phyloP scores from a whole-genome alignment of 306 rosid species.

The Trifolium pratense region DNA sequence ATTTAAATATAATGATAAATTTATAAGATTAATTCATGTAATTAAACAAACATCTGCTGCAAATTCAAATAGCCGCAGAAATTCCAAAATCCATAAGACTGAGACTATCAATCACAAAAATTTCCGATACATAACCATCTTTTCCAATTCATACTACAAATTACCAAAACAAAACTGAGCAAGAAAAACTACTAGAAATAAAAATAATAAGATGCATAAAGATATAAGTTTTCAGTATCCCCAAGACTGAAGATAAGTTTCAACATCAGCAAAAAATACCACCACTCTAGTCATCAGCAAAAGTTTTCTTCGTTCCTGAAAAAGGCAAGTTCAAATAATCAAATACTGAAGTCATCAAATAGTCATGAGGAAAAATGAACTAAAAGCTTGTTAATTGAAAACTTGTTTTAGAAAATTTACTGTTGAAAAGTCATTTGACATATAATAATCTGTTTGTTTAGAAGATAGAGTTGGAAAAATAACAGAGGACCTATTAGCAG shows the following conservation, averaged over 20 bases:
- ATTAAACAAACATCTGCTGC: not conserved
- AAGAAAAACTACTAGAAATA: not conserved
- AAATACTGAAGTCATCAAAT: no score
- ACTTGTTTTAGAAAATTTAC: not conserved
- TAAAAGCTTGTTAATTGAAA: not conserved
- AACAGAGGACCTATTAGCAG: no score
- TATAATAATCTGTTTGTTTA: no score
- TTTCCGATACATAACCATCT: not conserved
- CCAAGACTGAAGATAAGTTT: not conserved
- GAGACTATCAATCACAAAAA: not conserved
- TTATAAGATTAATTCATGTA: not conserved
- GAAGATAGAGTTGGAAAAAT: no score
- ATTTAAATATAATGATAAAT: not conserved
- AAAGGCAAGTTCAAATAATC: not conserved
- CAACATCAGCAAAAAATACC: not conserved
- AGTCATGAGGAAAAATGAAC: no score
- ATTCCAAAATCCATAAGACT: not conserved
- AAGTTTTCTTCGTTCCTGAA: conserved; percentile 43
- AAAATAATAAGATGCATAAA: not conserved
- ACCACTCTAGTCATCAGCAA: conserved; percentile 36
- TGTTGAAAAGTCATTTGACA: not conserved
- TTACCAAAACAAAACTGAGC: conserved; percentile 47
- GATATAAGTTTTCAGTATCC: not conserved
- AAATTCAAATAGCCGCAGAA: not conserved
- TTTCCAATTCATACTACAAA: conserved; percentile 23